These are phyloP conservation scores for Solanum hybrid DNA, from an alignment of 305 asterid genomes.

Conservation along the genomic window DNA sequence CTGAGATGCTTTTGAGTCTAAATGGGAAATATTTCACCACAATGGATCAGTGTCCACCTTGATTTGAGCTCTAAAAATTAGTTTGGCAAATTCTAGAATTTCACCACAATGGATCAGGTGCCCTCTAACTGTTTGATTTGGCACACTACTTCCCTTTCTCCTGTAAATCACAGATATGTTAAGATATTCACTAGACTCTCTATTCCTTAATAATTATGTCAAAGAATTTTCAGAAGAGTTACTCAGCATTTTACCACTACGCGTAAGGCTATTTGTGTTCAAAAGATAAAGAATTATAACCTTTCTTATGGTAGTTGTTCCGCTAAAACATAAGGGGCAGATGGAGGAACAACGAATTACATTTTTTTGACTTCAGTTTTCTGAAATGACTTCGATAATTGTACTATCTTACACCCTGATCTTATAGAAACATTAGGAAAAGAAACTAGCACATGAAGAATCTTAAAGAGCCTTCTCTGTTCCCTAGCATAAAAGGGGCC, in stretches of 20 bases:
- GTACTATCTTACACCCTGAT: neutral
- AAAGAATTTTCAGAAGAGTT: neutral
- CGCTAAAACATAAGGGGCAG: neutral
- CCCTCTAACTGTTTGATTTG: neutral
- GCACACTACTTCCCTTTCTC: neutral
- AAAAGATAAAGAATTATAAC: neutral
- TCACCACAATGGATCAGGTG: neutral
- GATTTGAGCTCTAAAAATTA: neutral
- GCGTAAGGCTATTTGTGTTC: neutral
- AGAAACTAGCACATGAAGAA: neutral
- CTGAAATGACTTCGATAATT: neutral
- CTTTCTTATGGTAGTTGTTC: neutral
- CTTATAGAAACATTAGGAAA: neutral
- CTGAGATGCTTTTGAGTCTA: neutral
- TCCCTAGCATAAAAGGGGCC: neutral
- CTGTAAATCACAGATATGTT: neutral
- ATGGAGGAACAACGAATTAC: neutral
- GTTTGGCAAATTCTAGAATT: neutral
- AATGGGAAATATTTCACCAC: neutral
- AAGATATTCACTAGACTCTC: neutral
- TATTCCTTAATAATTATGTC: neutral
- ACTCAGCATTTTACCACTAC: neutral
- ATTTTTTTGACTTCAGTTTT: neutral
- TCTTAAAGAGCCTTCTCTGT: neutral
- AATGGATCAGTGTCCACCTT: neutral